Base-by-base conservation (phyloP, 2,329 filamentous ascomycete genomes). In the Pestalotiopsis sp. region DNA sequence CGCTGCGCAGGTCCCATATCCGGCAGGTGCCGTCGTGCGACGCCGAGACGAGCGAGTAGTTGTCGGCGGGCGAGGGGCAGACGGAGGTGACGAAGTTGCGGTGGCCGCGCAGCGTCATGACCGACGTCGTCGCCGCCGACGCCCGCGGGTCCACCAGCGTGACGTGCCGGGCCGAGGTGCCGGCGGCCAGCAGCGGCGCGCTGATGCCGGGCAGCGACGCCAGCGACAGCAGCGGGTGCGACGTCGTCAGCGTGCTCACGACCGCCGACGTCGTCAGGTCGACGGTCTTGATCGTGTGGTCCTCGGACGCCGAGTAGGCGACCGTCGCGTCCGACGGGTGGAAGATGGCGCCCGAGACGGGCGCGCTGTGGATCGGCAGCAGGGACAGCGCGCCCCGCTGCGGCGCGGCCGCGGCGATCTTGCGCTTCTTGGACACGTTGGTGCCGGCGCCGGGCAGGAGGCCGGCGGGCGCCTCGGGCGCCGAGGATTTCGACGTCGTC, bases 81-180 rank as follows among this genome's bases (percentile, higher is more conserved):
- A 90, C 75, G 7, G 82, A 83, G 1, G 84, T 83, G 20, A 91
- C 85, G 82, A 88, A 88, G 82, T 97, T 97, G 69, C 90, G 90
- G 82, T 98, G 95, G 0, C 95, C 95, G 41, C 94, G 89, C 23
- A 98, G 88, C n/a, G 94, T 97, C 90, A 98, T 93, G 56, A 94
- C 93, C 12, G 92, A 90, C 27, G 95, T 92, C 1, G 90, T 88
- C 1, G 90, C 88, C 3, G 94, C 92, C 3, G 91, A 92, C 38
- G 89, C 91, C 66, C 96, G 90, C 3, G 95, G 95, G 79, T 99
- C 96, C 73, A 98, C 89, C n/a, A 99, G 87, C 0, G 94, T 95
- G 77, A 99, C 93, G 82, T 97, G 93, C 68, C 94, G 88, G 25
- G 93, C 93, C 17, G 91, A 91, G 2, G 93, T 97, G 69, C 95